These are phyloP conservation scores for Neocucurbitaria cava DNA, from an alignment of 2,329 filamentous ascomycete species.

Conservation along the genomic window DNA sequence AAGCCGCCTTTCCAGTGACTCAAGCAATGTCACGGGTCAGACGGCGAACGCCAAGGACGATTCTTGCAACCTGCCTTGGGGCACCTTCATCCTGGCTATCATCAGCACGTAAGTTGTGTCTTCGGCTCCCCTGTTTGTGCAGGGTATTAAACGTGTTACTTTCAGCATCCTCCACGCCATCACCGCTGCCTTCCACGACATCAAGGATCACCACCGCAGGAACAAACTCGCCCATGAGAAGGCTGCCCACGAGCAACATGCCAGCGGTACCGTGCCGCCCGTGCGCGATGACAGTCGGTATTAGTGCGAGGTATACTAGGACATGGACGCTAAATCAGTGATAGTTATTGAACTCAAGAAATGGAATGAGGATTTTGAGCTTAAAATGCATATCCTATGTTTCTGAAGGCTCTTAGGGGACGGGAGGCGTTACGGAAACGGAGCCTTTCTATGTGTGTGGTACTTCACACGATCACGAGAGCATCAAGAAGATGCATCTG, in stretches of 20 bases:
- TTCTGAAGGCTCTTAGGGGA: too few species aligned
- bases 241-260: conserved; percentile 7
- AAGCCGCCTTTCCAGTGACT: conserved; percentile 6
- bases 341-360: neutral
- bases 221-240: conserved; percentile 21
- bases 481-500: too few species aligned
- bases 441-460: too few species aligned
- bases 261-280: neutral
- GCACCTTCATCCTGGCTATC: conserved; percentile 54
- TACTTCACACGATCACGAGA: too few species aligned
- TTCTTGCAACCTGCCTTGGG: conserved; percentile 53
- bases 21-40: conserved; percentile 16
- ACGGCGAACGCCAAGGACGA: conserved; percentile 25
- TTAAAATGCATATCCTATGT: too few species aligned
- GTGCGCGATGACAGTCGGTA: neutral
- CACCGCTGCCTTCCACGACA: conserved; percentile 53
- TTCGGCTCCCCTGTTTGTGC: neutral
- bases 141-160: neutral
- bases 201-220: conserved; percentile 31
- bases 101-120: conserved; percentile 52
- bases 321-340: neutral
- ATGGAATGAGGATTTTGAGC: too few species aligned
- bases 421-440: too few species aligned
- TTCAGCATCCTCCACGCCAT: conserved; percentile 51
- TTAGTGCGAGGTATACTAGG: neutral